Evolutionary conservation across 106 monocot genomes (phyloP).

Genomic region (Vanilla planifolia): DNA sequence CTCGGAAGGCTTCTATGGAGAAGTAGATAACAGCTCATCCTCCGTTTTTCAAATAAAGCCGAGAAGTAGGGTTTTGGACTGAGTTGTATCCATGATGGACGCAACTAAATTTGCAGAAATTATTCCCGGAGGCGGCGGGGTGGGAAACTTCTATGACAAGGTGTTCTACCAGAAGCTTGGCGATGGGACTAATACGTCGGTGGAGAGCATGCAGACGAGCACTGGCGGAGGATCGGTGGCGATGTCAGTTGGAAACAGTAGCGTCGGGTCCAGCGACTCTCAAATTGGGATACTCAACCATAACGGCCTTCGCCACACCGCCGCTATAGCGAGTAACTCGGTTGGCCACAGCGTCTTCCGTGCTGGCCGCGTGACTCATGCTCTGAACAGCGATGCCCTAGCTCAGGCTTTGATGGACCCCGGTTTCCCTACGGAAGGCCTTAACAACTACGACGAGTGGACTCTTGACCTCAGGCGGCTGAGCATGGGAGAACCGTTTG

Average conservation of each 20-base stretch:
- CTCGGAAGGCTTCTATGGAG: no score
- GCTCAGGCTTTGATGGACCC: constrained; percentile 25
- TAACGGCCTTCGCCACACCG: constrained; percentile 11
- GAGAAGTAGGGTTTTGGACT: no score
- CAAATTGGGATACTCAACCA: constrained; percentile 28
- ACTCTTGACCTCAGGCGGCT: constrained; percentile 21
- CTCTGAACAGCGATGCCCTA: constrained; percentile 17
- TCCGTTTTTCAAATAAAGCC: no score
- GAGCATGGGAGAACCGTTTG: constrained; percentile 25
- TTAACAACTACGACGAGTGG: constrained; percentile 29
- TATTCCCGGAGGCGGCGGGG: constrained; percentile 24
- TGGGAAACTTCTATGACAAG: constrained; percentile 32
- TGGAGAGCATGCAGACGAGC: constrained; percentile 44
- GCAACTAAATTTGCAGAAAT: constrained; percentile 22
- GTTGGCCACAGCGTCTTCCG: constrained; percentile 15
- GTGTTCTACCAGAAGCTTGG: constrained; percentile 37
- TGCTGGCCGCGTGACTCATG: constrained; percentile 7
- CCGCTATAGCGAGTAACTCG: not conserved
- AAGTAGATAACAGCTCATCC: no score
- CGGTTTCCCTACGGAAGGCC: constrained; percentile 4
- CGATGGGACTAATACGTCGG: constrained; percentile 44
- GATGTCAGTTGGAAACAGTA: constrained; percentile 54
- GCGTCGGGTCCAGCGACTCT: constrained; percentile 55
- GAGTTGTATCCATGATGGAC: constrained; percentile 10
- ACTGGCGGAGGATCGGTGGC: constrained; percentile 37